Evolutionary conservation across 257 asterid genomes (phyloP), one percentile per base, ranked within the genome.

Genomic region (Rehmannia glutinosa): DNA sequence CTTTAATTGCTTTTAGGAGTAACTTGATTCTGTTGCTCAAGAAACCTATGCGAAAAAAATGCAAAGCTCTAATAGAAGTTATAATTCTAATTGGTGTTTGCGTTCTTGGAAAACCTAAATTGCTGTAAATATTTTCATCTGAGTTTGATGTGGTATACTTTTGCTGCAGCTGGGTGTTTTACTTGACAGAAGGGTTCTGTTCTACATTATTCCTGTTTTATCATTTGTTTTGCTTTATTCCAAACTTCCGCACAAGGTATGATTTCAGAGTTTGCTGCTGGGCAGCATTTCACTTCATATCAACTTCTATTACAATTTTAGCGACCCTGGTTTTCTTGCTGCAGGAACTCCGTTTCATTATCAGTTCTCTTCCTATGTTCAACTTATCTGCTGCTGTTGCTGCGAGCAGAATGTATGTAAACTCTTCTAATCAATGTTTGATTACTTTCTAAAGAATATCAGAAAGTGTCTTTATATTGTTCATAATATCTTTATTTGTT

Each of bases 161-260:
- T 51, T 64, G 51, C 73, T 82, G 83, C 96, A 93, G 99, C 75
- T 93, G 70, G 99, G 99, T 61, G 81, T 80, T 78, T 60, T 90
- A 58, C 91, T 93, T 66, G 97, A 93, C 69, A 76, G 85, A 70
- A 90, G 99, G 84, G 76, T 80, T 66, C 36, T 66, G 63, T 43
- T 76, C 66, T 88, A 86, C 62, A 60, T 84, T 51, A 72, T 86
- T 78, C 99, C 99, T 27, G 88, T 73, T 81, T 69, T 90, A 62
- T 78, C 89, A 11, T 93, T 93, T 84, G 87, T 90, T 70, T 62
- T 83, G 64, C 90, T 93, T 58, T 93, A 93, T 78, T 88, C 96
- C 2, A 93, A 93, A 83, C 97, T 93, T 75, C 92, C 99, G 19
- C 99, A 93, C 82, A 93, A 90, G 97, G 99, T 93, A 85, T 4